Evolutionary conservation across 2,329 filamentous ascomycete species (phyloP).

Genomic region (Xylaria multiplex): DNA sequence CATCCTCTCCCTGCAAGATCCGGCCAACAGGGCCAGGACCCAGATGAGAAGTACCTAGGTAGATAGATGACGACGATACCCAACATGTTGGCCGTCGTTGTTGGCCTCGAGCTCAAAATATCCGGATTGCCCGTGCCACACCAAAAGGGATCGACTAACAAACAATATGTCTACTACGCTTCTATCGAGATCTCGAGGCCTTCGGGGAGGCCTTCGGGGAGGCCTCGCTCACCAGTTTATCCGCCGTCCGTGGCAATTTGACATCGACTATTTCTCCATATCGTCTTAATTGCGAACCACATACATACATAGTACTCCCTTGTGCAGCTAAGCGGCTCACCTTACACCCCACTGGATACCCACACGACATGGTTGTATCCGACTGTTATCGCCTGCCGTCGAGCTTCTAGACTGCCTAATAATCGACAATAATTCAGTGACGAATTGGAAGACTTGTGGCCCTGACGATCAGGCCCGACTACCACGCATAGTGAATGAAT

Average conservation of each 20-base stretch:
- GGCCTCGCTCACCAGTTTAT: conserved; percentile 41
- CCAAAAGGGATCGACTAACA: conserved; percentile 22
- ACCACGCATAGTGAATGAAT: conserved; percentile 22
- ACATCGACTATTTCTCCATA: conserved; percentile 40
- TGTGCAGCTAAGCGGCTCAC: conserved; percentile 27
- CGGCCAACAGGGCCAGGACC: conserved; percentile 23
- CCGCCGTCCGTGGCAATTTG: conserved; percentile 46
- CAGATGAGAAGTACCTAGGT: conserved; percentile 15
- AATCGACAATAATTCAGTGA: conserved; percentile 11
- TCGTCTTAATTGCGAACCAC: conserved; percentile 35
- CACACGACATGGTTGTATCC: conserved; percentile 31
- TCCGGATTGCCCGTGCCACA: conserved; percentile 36
- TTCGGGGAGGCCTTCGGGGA: conserved; percentile 22
- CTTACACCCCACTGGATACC: conserved; percentile 27
- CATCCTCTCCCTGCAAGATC: conserved; percentile 31
- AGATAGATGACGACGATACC: conserved; percentile 10
- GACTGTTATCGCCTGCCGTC: conserved; percentile 31
- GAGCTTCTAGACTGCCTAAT: conserved; percentile 30
- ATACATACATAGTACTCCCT: conserved; percentile 11
- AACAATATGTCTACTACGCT: conserved; percentile 27
- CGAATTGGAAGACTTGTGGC: conserved; percentile 38
- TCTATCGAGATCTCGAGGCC: conserved; percentile 27
- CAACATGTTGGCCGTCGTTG: conserved; percentile 23
- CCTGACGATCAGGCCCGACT: conserved; percentile 37
- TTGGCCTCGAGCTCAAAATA: conserved; percentile 30